phyloP scores from a whole-genome alignment of 306 rosid genomes.

The Begonia masoniana region DNA sequence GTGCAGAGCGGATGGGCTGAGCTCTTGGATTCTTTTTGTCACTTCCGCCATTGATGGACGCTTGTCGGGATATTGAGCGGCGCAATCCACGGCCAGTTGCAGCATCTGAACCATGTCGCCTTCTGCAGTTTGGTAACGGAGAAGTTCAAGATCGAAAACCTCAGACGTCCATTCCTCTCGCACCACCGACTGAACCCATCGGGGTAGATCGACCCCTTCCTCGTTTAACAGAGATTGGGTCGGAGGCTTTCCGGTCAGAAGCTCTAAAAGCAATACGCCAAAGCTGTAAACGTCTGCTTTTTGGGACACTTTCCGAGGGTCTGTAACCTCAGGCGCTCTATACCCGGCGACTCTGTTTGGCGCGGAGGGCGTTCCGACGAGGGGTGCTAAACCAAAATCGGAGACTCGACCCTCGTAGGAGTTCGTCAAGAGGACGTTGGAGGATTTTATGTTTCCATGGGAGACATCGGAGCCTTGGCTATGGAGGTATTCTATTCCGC shows the following conservation, averaged over 20 bases:
- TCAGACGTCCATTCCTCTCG: slow-evolving; percentile 43
- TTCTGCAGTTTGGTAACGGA: slow-evolving; percentile 34
- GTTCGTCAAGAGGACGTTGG: slow-evolving; percentile 36
- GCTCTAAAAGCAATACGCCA: slow-evolving; percentile 38
- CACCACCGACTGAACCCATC: slow-evolving; percentile 45
- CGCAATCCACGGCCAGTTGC: slow-evolving; percentile 41
- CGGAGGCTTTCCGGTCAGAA: slow-evolving; percentile 40
- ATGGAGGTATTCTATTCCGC: slow-evolving; percentile 33
- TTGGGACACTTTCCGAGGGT: slow-evolving; percentile 39
- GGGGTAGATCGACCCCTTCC: slow-evolving; percentile 43
- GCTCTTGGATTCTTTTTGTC: slow-evolving; percentile 30
- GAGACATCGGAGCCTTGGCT: slow-evolving; percentile 29
- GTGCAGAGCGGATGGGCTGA: slow-evolving; percentile 14
- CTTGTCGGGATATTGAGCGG: slow-evolving; percentile 37
- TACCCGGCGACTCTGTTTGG: slow-evolving; percentile 38
- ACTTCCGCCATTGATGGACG: slow-evolving; percentile 32
- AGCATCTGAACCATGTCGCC: slow-evolving; percentile 43
- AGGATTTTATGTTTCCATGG: slow-evolving; percentile 40
- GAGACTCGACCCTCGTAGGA: slow-evolving; percentile 34
- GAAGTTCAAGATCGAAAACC: slow-evolving; percentile 40
- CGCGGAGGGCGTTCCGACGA: slow-evolving; percentile 33
- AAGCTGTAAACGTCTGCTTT: slow-evolving; percentile 46
- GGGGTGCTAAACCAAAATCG: slow-evolving; percentile 39
- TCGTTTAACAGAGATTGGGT: slow-evolving; percentile 30
- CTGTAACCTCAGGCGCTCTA: slow-evolving; percentile 44